These are phyloP conservation scores for Macrophomina pseudophaseolina DNA, from an alignment of 2,329 filamentous ascomycete genomes.

Conservation along the genomic window DNA sequence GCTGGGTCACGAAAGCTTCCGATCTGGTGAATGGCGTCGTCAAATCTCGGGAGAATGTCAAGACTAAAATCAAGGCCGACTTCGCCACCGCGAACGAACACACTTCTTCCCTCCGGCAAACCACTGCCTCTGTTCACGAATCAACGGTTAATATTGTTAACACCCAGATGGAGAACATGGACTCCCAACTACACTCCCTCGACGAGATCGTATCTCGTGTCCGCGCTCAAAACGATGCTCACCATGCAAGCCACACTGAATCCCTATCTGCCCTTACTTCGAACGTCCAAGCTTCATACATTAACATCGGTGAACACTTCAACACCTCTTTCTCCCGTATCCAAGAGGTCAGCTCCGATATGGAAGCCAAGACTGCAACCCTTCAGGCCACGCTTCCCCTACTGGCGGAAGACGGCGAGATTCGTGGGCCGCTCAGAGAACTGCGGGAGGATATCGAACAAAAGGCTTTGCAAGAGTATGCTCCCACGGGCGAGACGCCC, in stretches of 20 bases:
- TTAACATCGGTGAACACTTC: constrained; percentile 72
- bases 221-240: constrained; percentile 76
- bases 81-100: constrained; percentile 82
- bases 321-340: constrained; percentile 71
- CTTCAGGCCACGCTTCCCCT: constrained; percentile 67
- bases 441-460: constrained; percentile 72
- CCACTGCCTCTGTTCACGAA: constrained; percentile 85
- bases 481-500: constrained; percentile 84
- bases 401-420: constrained; percentile 57
- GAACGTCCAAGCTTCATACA: constrained; percentile 75
- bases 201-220: constrained; percentile 90
- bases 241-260: constrained; percentile 72
- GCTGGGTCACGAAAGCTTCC: constrained; percentile 73
- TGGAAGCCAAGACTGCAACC: constrained; percentile 64
- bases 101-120: constrained; percentile 81
- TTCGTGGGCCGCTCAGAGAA: constrained; percentile 72
- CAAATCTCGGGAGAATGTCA: constrained; percentile 76
- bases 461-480: constrained; percentile 76
- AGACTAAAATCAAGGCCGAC: constrained; percentile 82
- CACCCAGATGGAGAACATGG: constrained; percentile 84
- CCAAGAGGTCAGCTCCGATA: constrained; percentile 69
- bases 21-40: constrained; percentile 73
- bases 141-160: constrained; percentile 90
- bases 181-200: constrained; percentile 84
- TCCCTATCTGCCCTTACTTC: constrained; percentile 69